Evolutionary conservation across 106 monocot species (phyloP).

Genomic region (Dioscorea dumetorum): DNA sequence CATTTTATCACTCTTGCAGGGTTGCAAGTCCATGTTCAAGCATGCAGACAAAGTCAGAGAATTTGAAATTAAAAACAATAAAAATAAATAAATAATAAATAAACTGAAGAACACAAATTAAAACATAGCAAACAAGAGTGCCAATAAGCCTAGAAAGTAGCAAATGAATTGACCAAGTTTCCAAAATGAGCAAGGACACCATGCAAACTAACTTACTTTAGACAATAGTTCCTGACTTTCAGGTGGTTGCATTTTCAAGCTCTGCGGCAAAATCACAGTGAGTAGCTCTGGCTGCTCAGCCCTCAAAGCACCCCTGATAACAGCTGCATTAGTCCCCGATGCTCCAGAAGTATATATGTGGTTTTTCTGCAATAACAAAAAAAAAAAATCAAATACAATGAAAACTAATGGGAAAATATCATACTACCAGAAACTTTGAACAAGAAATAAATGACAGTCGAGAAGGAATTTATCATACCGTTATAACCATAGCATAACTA

Average conservation of each 20-base stretch:
- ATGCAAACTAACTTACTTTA: constrained; percentile 50
- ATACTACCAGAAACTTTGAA: neutral
- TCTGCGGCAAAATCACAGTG: constrained; percentile 95
- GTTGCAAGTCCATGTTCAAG: too few species aligned
- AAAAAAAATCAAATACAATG: neutral
- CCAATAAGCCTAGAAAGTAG: too few species aligned
- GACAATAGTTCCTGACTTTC: constrained; percentile 94
- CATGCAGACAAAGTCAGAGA: too few species aligned
- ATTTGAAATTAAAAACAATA: too few species aligned
- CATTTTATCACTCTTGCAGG: too few species aligned
- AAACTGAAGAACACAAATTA: too few species aligned
- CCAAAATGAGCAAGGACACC: too few species aligned
- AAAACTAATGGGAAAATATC: neutral
- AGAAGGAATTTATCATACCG: constrained; percentile 32
- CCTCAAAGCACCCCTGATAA: constrained; percentile 92
- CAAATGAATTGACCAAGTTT: too few species aligned
- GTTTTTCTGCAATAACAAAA: constrained; percentile 61
- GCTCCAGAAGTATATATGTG: constrained; percentile 97
- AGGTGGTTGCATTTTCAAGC: constrained; percentile 79
- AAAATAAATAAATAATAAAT: too few species aligned
- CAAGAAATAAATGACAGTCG: neutral
- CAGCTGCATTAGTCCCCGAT: constrained; percentile 97
- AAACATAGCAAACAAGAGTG: too few species aligned
- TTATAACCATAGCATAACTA: constrained; percentile 98
- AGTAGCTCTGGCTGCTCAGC: constrained; percentile 92